phyloP scores from a whole-genome alignment of 352 stramenopile genomes.

The Pythium chondricola region DNA sequence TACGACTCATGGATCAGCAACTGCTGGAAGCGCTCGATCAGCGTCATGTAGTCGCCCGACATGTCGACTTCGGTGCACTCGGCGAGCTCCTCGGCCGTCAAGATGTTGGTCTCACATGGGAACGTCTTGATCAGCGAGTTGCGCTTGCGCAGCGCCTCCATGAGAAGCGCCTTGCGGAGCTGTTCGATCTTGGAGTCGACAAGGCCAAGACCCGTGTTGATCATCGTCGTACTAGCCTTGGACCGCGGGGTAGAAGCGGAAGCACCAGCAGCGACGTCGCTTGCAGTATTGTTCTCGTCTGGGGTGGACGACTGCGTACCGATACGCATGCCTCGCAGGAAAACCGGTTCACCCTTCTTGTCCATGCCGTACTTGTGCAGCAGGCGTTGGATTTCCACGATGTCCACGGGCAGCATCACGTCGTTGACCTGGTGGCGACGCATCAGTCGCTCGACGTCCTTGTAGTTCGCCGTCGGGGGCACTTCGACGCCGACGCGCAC shows the following conservation, averaged over 20 bases:
- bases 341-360: conserved; percentile 49
- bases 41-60: conserved; percentile 58
- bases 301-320: conserved; percentile 33
- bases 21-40: conserved; percentile 63
- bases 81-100: conserved; percentile 34
- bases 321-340: conserved; percentile 52
- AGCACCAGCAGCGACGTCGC: background rate
- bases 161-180: conserved; percentile 49
- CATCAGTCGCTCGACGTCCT: conserved; percentile 44
- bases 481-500: conserved; percentile 34
- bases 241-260: too few relatives aligned
- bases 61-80: conserved; percentile 57
- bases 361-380: conserved; percentile 54
- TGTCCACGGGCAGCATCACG: conserved; percentile 37
- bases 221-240: background rate
- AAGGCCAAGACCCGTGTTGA: conserved; percentile 52
- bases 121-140: conserved; percentile 72
- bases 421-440: conserved; percentile 48
- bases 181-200: conserved; percentile 62
- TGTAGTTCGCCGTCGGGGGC: conserved; percentile 37
- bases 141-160: conserved; percentile 60
- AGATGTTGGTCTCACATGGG: conserved; percentile 35
- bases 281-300: conserved; percentile 8
- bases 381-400: conserved; percentile 30
- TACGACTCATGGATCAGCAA: conserved; percentile 66